Evolutionary conservation across 768 basidiomycete genomes (phyloP).

Genomic region (Termitomyces sp.): DNA sequence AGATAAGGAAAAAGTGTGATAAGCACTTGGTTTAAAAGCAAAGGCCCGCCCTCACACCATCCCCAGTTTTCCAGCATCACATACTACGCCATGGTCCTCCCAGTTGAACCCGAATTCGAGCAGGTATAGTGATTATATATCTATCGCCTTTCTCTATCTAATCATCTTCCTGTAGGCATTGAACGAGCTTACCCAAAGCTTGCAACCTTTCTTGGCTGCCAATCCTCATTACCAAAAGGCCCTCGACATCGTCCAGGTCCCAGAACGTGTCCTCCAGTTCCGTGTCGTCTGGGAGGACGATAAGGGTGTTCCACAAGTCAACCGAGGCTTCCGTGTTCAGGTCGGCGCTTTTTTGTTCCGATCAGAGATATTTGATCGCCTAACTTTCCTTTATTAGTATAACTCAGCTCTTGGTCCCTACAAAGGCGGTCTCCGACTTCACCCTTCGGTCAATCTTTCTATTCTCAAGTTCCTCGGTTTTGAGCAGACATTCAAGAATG

Average conservation of each 20-base stretch:
- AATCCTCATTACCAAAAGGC: constrained; percentile 67
- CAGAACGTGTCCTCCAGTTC: constrained; percentile 58
- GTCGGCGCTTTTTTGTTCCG: constrained; percentile 25
- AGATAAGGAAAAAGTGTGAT: background rate
- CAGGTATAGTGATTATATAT: constrained; percentile 32
- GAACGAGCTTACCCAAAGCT: constrained; percentile 57
- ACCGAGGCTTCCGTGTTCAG: constrained; percentile 72
- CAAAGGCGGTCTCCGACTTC: constrained; percentile 75
- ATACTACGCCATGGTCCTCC: constrained; percentile 31
- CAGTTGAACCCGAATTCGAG: constrained; percentile 66
- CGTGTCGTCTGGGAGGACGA: constrained; percentile 79
- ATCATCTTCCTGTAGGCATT: constrained; percentile 40
- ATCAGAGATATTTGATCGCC: constrained; percentile 1
- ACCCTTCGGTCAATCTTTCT: constrained; percentile 75
- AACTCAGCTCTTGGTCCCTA: constrained; percentile 77
- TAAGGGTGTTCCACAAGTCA: constrained; percentile 57
- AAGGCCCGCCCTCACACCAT: background rate
- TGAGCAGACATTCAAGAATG: constrained; percentile 81
- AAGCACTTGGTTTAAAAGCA: constrained; percentile 1
- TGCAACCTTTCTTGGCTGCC: constrained; percentile 58
- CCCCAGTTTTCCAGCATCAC: background rate
- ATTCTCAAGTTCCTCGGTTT: constrained; percentile 84
- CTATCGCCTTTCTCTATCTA: background rate
- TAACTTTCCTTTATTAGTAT: constrained; percentile 35
- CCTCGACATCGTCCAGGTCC: constrained; percentile 56